phyloP scores from a whole-genome alignment of 305 asterid species.

The Lippia alba region DNA sequence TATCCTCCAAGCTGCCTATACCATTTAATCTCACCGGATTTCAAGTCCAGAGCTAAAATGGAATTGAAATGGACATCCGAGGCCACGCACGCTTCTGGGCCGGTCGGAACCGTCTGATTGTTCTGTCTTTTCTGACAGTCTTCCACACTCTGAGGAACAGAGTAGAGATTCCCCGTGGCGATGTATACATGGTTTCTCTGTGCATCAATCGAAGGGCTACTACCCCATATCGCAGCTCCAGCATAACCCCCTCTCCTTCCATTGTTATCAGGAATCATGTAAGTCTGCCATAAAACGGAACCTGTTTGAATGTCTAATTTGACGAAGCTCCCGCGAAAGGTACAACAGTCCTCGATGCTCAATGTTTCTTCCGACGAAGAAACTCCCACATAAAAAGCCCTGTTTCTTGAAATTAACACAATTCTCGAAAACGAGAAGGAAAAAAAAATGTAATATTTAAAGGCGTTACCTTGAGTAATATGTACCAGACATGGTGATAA shows the following conservation, averaged over 20 bases:
- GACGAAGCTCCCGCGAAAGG: slow-evolving; percentile 57
- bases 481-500: slow-evolving; percentile 62
- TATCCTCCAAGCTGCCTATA: slow-evolving; percentile 63
- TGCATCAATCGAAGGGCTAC: too few relatives aligned
- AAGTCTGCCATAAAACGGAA: slow-evolving; percentile 49
- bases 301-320: slow-evolving; percentile 52
- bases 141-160: slow-evolving; percentile 45
- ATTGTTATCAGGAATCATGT: slow-evolving; percentile 54
- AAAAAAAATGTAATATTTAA: background rate
- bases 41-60: slow-evolving; percentile 51
- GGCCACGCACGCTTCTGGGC: slow-evolving; percentile 48
- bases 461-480: slow-evolving; percentile 26
- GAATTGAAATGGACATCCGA: slow-evolving; percentile 56
- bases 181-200: too few relatives aligned
- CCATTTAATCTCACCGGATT: slow-evolving; percentile 52
- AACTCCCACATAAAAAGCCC: slow-evolving; percentile 53
- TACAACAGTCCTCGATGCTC: slow-evolving; percentile 48
- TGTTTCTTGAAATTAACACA: too few relatives aligned
- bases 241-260: too few relatives aligned
- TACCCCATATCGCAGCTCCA: too few relatives aligned
- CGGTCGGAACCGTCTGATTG: slow-evolving; percentile 44
- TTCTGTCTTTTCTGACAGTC: slow-evolving; percentile 47
- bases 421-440: background rate
- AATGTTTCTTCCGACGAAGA: slow-evolving; percentile 51
- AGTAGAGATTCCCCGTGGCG: slow-evolving; percentile 55